Evolutionary conservation across 2,329 filamentous ascomycete genomes (phyloP).

Genomic region (Colletotrichum camelliae): DNA sequence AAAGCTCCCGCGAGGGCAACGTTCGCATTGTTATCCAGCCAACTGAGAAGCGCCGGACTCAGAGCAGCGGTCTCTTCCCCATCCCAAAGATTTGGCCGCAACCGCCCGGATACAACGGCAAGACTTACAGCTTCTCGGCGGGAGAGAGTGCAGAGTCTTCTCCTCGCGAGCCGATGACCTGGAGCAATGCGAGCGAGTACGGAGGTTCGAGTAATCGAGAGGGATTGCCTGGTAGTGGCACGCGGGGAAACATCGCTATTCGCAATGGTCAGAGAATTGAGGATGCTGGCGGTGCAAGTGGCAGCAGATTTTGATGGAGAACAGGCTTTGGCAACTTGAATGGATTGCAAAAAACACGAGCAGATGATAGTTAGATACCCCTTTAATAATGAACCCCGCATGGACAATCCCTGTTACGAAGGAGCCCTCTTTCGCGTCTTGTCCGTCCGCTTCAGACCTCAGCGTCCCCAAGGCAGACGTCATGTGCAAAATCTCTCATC

Average conservation of each 20-base stretch:
- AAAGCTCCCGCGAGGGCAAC: slow-evolving; percentile 24
- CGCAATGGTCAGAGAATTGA: not conserved
- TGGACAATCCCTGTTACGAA: not conserved
- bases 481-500: not conserved
- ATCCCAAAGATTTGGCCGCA: slow-evolving; percentile 29
- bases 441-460: rapidly evolving
- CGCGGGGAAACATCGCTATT: not conserved
- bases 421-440: not conserved
- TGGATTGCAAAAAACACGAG: not conserved
- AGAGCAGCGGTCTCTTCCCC: slow-evolving; percentile 12
- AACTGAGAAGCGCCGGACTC: slow-evolving; percentile 18
- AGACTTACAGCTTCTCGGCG: slow-evolving; percentile 29
- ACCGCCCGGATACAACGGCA: slow-evolving; percentile 30
- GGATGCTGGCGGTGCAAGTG: not conserved
- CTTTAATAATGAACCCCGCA: not conserved
- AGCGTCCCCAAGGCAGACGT: rapidly evolving
- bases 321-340: not conserved
- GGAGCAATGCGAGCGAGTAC: slow-evolving; percentile 35
- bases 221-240: not conserved
- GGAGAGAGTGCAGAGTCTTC: slow-evolving; percentile 27
- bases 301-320: not conserved
- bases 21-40: slow-evolving; percentile 37
- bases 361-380: not conserved
- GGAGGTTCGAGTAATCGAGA: slow-evolving; percentile 8
- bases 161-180: slow-evolving; percentile 26